Evolutionary conservation across 2,329 filamentous ascomycete species (phyloP).

Genomic region (Scleromitrula shiraiana): DNA sequence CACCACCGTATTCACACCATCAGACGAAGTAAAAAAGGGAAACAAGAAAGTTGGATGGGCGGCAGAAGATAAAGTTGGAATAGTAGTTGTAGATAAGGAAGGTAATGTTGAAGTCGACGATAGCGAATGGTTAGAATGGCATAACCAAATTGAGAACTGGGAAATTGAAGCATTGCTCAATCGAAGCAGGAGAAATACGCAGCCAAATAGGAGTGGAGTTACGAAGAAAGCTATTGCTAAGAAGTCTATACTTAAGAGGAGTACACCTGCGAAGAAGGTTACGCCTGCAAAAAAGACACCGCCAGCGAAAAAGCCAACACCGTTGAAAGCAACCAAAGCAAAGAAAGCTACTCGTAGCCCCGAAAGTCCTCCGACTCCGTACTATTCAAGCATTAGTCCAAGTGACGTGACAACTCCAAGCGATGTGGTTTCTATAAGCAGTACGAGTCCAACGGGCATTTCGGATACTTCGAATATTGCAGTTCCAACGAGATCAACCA

Average conservation of each 20-base stretch:
- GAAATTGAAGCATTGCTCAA: slow-evolving; percentile 4
- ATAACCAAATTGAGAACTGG: slow-evolving; percentile 6
- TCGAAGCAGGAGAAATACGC: not conserved
- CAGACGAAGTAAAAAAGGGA: not conserved
- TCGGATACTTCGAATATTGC: too few species aligned
- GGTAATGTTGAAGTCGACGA: slow-evolving; percentile 4
- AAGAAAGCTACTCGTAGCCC: not conserved
- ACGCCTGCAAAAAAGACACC: not conserved
- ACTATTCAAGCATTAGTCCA: too few species aligned
- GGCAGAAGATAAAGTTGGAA: slow-evolving; percentile 1
- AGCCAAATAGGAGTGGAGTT: not conserved
- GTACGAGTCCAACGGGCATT: too few species aligned
- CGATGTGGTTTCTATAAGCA: too few species aligned
- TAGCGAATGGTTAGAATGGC: slow-evolving; percentile 2
- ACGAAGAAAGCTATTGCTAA: not conserved
- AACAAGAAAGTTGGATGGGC: not conserved
- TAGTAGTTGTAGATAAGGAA: slow-evolving; percentile 8
- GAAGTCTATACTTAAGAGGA: not conserved
- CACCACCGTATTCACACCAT: not conserved
- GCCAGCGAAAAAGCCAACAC: not conserved
- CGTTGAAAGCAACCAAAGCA: not conserved
- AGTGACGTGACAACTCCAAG: too few species aligned
- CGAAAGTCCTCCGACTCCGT: too few species aligned
- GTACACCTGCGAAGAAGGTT: not conserved
- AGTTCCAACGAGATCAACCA: too few species aligned